Evolutionary conservation across 2,329 filamentous ascomycete genomes (phyloP), one percentile per base, ranked within the genome.

Genomic region (Fonsecaea pedrosoi): DNA sequence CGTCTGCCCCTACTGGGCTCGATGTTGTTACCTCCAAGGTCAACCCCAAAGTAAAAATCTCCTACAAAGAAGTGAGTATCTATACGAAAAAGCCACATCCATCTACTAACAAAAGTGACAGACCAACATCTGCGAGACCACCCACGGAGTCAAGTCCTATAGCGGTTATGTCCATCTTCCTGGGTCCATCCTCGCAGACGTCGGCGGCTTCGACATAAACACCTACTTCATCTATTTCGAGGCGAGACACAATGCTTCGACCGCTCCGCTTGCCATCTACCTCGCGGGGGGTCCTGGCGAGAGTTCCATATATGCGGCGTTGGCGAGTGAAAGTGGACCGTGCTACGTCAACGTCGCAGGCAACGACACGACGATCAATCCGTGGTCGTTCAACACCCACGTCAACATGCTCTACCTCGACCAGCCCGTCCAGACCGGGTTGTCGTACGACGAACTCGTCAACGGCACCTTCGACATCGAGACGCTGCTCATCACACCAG

Each of bases 401-500:
- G 85, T 84, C 69, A 90, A 90, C 70, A 86, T 90, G 83, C 84
- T 91, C 7, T 91, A 89, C 76, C 85, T 91, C 70, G 89, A 92
- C 70, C 85, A 91, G 74, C 89, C 86, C 10, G 83, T 82, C 10
- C 82, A 85, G 53, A 82, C 86, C 2, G 86, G 87, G 0, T 85
- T 88, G 71, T 86, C 83, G 7, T 88, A 88, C 73, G 80, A 80
- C 63, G 70, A 76, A 0, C 75, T 75, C 9, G 76, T 77, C 13
- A 82, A 81, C 54, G 79, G 77, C 15, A 82, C 80, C 4, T 64
- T 68, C 25, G 67, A 75, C 53, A 62, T 71, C 10, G 59, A 50
- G 12, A 18, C 48, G 18, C 59, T 58, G 21, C 25, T 37, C 10
- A 60, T 71, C 21, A 63, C 48, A 1, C 64, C 64, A 6, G 37